phyloP scores from a whole-genome alignment of 768 basidiomycete species.

The Leucocoprinus sp. region DNA sequence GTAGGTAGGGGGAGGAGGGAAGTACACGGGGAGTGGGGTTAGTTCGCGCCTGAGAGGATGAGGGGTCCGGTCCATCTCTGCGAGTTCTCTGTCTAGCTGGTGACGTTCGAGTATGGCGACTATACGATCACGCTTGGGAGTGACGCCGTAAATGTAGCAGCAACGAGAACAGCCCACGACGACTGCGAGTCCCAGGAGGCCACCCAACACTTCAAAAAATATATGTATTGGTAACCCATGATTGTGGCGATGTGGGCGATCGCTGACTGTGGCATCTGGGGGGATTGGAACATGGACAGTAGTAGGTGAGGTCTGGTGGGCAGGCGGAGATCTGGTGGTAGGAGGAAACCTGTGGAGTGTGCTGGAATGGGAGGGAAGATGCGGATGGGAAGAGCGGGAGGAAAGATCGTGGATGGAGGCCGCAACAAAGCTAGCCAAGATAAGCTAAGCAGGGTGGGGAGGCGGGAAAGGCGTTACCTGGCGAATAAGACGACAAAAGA shows the following conservation, averaged over 20 bases:
- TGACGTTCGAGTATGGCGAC: slow-evolving; percentile 33
- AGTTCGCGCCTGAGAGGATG: slow-evolving; percentile 19
- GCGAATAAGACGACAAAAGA: too few relatives aligned
- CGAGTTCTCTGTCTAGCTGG: slow-evolving; percentile 43
- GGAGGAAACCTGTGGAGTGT: too few relatives aligned
- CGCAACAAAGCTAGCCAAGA: too few relatives aligned
- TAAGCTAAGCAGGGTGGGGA: too few relatives aligned
- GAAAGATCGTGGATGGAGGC: too few relatives aligned
- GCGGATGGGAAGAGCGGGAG: too few relatives aligned
- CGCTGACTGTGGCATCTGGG: slow-evolving; percentile 12
- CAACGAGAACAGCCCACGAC: slow-evolving; percentile 33
- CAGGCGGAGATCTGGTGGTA: neutral
- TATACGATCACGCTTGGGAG: slow-evolving; percentile 38
- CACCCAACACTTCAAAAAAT: slow-evolving; percentile 39
- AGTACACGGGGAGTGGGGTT: slow-evolving; percentile 43
- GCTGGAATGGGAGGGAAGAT: slow-evolving; percentile 7
- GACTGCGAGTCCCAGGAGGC: slow-evolving; percentile 27
- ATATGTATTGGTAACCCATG: slow-evolving; percentile 30
- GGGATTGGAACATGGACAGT: neutral
- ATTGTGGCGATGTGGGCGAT: slow-evolving; percentile 10
- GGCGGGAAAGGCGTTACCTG: too few relatives aligned
- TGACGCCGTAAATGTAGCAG: slow-evolving; percentile 32
- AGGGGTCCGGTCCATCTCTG: slow-evolving; percentile 35
- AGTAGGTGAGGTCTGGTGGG: neutral
- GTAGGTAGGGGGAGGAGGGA: slow-evolving; percentile 43